These are phyloP conservation scores for Arachnomyces sp. DNA, from an alignment of 2,329 filamentous ascomycete species.

Conservation along the genomic window DNA sequence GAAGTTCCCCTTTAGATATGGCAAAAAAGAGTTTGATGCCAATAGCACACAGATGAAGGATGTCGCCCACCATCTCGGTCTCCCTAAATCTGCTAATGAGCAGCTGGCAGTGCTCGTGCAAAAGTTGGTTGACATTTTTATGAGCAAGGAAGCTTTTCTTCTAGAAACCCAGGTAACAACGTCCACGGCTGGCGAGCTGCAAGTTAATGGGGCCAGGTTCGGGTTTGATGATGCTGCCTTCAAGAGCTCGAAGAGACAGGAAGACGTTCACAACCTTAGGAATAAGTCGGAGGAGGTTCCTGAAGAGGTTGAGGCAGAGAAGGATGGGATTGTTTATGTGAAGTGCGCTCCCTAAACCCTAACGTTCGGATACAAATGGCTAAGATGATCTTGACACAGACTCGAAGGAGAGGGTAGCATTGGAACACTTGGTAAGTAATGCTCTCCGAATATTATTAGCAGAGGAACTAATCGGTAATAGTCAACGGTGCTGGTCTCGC, in stretches of 20 bases:
- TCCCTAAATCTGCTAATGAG: constrained; percentile 39
- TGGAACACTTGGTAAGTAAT: constrained; percentile 54
- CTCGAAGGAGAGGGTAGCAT: constrained; percentile 52
- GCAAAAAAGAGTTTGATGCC: constrained; percentile 37
- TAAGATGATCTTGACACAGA: constrained; percentile 19
- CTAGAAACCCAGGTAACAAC: constrained; percentile 46
- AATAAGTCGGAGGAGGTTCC: constrained; percentile 44
- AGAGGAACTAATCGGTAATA: constrained; percentile 6
- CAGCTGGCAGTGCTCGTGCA: constrained; percentile 44
- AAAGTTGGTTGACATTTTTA: constrained; percentile 52
- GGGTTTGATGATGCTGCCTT: constrained; percentile 64
- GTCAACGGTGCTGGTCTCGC: constrained; percentile 85
- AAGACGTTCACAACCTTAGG: constrained; percentile 51
- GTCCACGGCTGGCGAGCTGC: constrained; percentile 33
- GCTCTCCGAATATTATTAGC: neutral
- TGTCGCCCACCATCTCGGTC: constrained; percentile 43
- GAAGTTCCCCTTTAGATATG: constrained; percentile 57
- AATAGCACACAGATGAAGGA: constrained; percentile 33
- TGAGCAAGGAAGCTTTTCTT: constrained; percentile 56
- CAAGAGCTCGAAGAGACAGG: constrained; percentile 53
- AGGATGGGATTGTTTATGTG: constrained; percentile 71
- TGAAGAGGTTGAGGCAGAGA: constrained; percentile 55
- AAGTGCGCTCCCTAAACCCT: constrained; percentile 34
- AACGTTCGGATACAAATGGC: neutral
- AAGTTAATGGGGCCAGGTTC: constrained; percentile 48